phyloP scores from a whole-genome alignment of 2,329 filamentous ascomycete species.

The Scedosporium apiospermum region DNA sequence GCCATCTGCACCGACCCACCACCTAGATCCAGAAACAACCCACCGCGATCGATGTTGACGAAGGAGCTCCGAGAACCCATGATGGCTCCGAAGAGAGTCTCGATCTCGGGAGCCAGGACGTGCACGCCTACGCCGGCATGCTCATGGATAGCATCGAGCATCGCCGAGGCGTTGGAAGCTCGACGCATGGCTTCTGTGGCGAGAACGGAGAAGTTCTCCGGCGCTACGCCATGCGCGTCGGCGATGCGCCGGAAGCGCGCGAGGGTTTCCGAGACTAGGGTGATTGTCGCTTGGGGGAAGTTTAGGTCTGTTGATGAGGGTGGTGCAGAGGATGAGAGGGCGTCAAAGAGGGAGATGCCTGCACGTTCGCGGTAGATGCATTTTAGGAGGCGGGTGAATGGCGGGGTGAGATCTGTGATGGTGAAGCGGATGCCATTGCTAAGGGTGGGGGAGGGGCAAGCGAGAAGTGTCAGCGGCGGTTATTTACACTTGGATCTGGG shows the following conservation, averaged over 20 bases:
- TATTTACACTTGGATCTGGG: conserved; percentile 1
- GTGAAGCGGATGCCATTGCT: conserved; percentile 93
- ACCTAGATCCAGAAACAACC: conserved; percentile 77
- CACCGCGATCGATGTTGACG: conserved; percentile 38
- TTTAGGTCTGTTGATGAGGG: conserved; percentile 15
- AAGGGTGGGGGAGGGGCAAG: background rate
- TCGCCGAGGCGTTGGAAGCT: conserved; percentile 62
- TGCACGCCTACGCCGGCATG: conserved; percentile 59
- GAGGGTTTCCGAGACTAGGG: conserved; percentile 56
- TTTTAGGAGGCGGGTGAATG: conserved; percentile 60
- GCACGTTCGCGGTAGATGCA: conserved; percentile 72
- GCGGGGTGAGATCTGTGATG: conserved; percentile 69
- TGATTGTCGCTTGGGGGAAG: conserved; percentile 49
- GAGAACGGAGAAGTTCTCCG: conserved; percentile 59
- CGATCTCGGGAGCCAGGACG: conserved; percentile 67
- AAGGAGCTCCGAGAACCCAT: conserved; percentile 74
- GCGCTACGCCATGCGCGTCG: conserved; percentile 56
- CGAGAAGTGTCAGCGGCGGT: background rate
- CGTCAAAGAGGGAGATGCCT: conserved; percentile 80
- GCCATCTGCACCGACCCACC: conserved; percentile 61
- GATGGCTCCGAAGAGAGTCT: conserved; percentile 69
- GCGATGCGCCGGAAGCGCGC: conserved; percentile 65
- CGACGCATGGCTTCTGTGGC: conserved; percentile 85
- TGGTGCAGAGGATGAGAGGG: conserved; percentile 45
- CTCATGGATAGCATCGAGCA: conserved; percentile 54